A percentile compares a stretch with the other conserved stretches of the same genome.
These are phyloP conservation scores for Lactuca saligna DNA, from an alignment of 129 eudicot genomes.

Conservation along the genomic window DNA sequence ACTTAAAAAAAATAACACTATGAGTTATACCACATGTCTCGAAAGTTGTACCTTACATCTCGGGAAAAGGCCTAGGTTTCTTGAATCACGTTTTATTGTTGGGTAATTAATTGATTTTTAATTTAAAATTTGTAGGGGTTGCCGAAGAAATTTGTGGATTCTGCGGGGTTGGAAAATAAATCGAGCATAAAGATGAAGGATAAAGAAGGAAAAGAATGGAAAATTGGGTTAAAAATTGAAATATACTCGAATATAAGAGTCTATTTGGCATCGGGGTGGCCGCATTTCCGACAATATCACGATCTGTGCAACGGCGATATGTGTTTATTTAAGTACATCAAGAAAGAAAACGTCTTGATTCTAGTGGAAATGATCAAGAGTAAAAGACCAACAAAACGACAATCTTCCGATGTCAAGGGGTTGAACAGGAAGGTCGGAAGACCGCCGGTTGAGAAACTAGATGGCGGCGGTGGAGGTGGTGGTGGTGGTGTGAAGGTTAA, in stretches of 20 bases:
- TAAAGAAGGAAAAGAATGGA: conserved; percentile 26
- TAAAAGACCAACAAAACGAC: conserved; percentile 5
- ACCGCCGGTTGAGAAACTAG: background rate
- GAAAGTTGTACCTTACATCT: background rate
- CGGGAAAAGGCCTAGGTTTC: background rate
- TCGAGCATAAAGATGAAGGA: conserved; percentile 13
- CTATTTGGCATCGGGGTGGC: conserved; percentile 25
- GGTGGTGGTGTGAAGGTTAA: conserved; percentile 7
- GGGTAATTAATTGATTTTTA: too few species aligned
- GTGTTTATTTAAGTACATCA: conserved; percentile 18
- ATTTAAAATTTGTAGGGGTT: conserved; percentile 1
- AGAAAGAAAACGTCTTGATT: conserved; percentile 14
- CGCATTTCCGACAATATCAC: background rate
- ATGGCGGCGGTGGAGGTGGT: background rate
- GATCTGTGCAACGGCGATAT: conserved; percentile 19
- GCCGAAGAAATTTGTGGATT: conserved; percentile 26
- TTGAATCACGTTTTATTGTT: background rate
- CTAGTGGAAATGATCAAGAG: conserved; percentile 7
- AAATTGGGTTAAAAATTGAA: background rate
- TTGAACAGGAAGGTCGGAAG: conserved; percentile 12
- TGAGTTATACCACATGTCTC: background rate
- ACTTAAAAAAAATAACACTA: too few species aligned
- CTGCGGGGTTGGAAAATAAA: conserved; percentile 17
- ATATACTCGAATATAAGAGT: background rate
- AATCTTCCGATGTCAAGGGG: background rate